Conservation (phyloP, 257 asterid genomes). For the Nicotiana knightiana region DNA sequence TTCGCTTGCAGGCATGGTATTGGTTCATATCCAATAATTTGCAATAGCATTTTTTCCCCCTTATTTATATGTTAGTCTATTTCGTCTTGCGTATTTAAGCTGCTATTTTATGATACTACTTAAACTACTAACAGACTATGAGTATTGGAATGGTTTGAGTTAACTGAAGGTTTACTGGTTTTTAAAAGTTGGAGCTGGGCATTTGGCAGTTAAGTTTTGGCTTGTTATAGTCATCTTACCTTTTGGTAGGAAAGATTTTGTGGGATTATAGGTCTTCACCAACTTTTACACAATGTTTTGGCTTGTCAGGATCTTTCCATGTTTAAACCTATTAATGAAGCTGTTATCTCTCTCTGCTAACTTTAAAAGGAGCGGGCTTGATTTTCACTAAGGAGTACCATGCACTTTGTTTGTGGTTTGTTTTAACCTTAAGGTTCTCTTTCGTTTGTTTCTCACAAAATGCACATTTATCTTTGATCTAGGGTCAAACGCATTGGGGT, state of each 20-base stretch:
- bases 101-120: too few relatives aligned
- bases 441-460: background rate
- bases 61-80: background rate
- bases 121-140: too few relatives aligned
- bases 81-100: background rate
- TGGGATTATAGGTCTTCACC: background rate
- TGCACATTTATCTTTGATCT: background rate
- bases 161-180: too few relatives aligned
- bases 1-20: constrained; percentile 98
- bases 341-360: background rate
- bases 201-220: too few relatives aligned
- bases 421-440: background rate
- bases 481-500: background rate
- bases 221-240: too few relatives aligned
- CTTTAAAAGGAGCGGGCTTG: background rate
- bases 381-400: background rate
- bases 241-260: background rate
- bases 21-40: constrained; percentile 19
- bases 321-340: background rate
- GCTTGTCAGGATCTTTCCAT: background rate
- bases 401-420: background rate
- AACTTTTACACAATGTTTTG: background rate
- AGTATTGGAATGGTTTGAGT: too few relatives aligned
- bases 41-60: background rate
- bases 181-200: too few relatives aligned